phyloP scores from a whole-genome alignment of 495 filamentous ascomycete species.

The Cercophora sp. region DNA sequence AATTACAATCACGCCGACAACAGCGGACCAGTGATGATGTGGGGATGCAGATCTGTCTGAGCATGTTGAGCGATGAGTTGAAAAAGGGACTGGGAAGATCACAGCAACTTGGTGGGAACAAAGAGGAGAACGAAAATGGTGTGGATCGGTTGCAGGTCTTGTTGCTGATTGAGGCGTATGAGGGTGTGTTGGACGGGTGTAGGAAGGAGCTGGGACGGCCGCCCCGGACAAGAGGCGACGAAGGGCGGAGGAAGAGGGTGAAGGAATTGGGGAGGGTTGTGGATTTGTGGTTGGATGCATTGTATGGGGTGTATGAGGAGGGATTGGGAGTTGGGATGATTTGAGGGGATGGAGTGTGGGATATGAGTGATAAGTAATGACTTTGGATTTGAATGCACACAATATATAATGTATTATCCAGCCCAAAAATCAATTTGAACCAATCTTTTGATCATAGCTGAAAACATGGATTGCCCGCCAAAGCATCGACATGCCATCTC shows the following conservation, averaged over 20 bases:
- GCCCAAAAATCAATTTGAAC: too few relatives aligned
- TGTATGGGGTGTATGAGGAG: slow-evolving; percentile 20
- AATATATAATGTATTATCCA: not conserved
- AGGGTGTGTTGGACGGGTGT: slow-evolving; percentile 17
- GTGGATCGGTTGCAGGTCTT: slow-evolving; percentile 16
- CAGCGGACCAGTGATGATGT: slow-evolving; percentile 11
- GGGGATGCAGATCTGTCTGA: slow-evolving; percentile 19
- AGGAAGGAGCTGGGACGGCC: slow-evolving; percentile 7
- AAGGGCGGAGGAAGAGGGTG: slow-evolving; percentile 3
- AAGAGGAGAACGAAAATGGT: not conserved
- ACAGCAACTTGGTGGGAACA: not conserved
- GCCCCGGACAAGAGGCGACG: not conserved
- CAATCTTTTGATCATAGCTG: too few relatives aligned
- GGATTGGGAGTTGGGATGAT: slow-evolving; percentile 10
- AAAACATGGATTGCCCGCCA: too few relatives aligned
- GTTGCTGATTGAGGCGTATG: slow-evolving; percentile 26
- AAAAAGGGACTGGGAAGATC: not conserved
- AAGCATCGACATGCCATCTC: too few relatives aligned
- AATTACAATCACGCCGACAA: not conserved
- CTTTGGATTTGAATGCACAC: not conserved
- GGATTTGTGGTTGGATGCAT: slow-evolving; percentile 20
- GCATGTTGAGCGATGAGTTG: slow-evolving; percentile 21
- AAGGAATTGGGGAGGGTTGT: slow-evolving; percentile 14
- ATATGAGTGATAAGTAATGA: not conserved
- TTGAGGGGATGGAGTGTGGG: not conserved